Evolutionary conservation across 2,329 filamentous ascomycete genomes (phyloP).

Genomic region (Cladophialophora immunda): DNA sequence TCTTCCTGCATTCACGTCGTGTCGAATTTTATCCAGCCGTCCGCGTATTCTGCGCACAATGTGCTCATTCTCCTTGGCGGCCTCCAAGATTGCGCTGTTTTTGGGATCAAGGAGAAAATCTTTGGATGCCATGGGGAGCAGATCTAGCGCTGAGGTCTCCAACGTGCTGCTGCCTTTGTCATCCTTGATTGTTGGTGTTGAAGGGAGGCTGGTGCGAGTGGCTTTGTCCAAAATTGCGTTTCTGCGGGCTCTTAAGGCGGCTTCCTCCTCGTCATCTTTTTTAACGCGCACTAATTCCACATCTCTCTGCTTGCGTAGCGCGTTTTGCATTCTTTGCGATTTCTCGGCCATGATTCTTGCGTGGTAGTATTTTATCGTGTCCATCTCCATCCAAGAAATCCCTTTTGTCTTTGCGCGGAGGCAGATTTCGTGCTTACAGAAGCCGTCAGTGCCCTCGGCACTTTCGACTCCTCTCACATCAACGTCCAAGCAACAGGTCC

Average conservation of each 20-base stretch:
- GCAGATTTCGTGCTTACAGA: conserved; percentile 40
- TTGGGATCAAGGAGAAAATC: conserved; percentile 34
- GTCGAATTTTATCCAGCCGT: conserved; percentile 37
- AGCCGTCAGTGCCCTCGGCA: conserved; percentile 6
- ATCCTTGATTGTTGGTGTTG: conserved; percentile 1
- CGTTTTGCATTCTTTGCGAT: conserved; percentile 38
- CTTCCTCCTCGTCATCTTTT: conserved; percentile 37
- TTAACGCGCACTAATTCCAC: conserved; percentile 38
- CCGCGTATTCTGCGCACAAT: conserved; percentile 36
- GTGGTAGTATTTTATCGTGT: conserved; percentile 41
- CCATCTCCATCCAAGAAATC: conserved; percentile 40
- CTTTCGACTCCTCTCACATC: conserved; percentile 13
- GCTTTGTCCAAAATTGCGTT: conserved; percentile 29
- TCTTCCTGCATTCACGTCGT: conserved; percentile 38
- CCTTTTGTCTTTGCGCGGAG: conserved; percentile 37
- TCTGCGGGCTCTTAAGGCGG: conserved; percentile 29
- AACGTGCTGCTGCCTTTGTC: conserved; percentile 3
- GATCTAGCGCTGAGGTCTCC: conserved; percentile 26
- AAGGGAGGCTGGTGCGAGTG: conserved; percentile 2
- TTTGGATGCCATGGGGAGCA: conserved; percentile 27
- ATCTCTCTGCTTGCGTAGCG: conserved; percentile 41
- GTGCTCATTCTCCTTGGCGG: conserved; percentile 38
- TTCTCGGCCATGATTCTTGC: conserved; percentile 37
- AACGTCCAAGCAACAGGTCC: conserved; percentile 35
- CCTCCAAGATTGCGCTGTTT: conserved; percentile 37